Evolutionary conservation across 2,329 filamentous ascomycete species (phyloP), one percentile per base, ranked within the genome.

Genomic region (Mycosphaerella sp.): DNA sequence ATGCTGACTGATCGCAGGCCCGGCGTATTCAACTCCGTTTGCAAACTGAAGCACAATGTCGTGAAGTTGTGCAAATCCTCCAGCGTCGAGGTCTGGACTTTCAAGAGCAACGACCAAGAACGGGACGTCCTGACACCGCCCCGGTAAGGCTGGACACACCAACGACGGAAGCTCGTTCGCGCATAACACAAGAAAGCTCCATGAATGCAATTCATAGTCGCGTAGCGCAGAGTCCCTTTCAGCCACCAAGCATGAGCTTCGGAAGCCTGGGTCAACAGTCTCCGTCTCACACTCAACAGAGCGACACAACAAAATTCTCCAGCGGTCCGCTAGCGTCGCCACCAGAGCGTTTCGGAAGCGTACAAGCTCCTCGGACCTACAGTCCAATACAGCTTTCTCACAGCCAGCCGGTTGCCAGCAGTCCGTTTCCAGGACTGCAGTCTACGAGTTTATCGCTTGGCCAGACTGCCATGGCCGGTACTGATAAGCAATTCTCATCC

Each of bases 1-100:
- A 42, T 45, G n/a, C 12, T 32, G 40, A 41, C 41, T 6, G 21
- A 12, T 29, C 10, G 1, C 49, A 70, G 67, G 49, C 60, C 23
- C 63, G 64, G 11, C 64, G 68, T 4, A 53, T 70, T 29, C 69
- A 71, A 49, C 48, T 70, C 6, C 60, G 63, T 6, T 56, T 71
- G n/a, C 44, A 56, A 39, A 61, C 51, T 34, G 48, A 55, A 10
- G 46, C 55, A 29, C 59, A 66, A 8, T 67, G 61, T 44, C 48
- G 50, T 5, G 49, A 61, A 17, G 54, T 69, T 2, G 61, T 65
- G 3, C 46, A 52, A 11, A 52, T 63, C 5, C 57, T 69, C 26
- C 29, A 45, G 32, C 45, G 47, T 26, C 62, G 65, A 12, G 66
- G 66, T 32, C 62, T 69, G 60, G 60, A 62, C 38, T 64, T 67